Conservation (phyloP, 2,329 filamentous ascomycete species). For the Aspergillus latus region DNA sequence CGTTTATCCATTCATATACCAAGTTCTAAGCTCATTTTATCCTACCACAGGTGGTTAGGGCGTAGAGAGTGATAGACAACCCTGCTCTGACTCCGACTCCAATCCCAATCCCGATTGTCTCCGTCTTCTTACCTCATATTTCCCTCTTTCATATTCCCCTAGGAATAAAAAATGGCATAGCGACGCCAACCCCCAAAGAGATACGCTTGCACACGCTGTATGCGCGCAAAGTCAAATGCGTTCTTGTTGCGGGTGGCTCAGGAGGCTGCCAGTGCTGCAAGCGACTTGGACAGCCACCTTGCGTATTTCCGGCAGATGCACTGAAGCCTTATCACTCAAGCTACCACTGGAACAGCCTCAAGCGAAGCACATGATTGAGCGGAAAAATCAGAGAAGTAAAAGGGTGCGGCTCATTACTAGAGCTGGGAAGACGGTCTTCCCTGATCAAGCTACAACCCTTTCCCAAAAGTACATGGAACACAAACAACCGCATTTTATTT, state of each 20-base stretch:
- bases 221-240: conserved; percentile 16
- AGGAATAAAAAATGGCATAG: background rate
- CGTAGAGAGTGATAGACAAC: background rate
- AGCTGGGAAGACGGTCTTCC: background rate
- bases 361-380: no score
- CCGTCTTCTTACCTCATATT: background rate
- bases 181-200: conserved; percentile 8
- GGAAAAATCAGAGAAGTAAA: background rate
- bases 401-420: background rate
- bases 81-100: background rate
- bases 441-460: background rate
- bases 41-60: background rate
- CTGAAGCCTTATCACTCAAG: background rate
- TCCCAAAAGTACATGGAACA: conserved; percentile 10
- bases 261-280: conserved; percentile 14
- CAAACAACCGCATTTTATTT: conserved; percentile 17
- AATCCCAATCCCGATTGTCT: background rate
- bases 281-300: conserved; percentile 10
- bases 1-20: no score
- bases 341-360: no score
- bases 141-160: background rate
- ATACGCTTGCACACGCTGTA: conserved; percentile 14
- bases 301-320: conserved; percentile 7
- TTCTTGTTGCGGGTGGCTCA: background rate
- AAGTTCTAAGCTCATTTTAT: background rate